These are phyloP conservation scores for Castanospermum australe DNA, from an alignment of 306 rosid genomes.

Conservation along the genomic window DNA sequence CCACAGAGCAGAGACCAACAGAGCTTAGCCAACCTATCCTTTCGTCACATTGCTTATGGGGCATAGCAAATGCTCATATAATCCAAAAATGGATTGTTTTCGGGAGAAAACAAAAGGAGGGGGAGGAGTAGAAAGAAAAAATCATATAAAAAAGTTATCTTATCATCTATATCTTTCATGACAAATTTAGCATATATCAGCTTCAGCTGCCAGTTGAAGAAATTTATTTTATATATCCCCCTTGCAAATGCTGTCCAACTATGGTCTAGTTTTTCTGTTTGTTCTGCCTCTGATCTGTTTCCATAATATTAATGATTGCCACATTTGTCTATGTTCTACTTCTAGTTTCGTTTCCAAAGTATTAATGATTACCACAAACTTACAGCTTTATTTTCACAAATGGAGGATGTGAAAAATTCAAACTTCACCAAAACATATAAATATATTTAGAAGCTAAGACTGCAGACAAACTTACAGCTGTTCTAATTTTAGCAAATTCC, in stretches of 20 bases:
- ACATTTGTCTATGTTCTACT: too few species aligned
- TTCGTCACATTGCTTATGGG: background rate
- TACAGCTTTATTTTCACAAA: too few species aligned
- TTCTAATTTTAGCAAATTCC: conserved; percentile 48
- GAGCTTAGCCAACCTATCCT: background rate
- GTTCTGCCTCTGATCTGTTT: background rate
- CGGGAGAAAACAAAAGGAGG: too few species aligned
- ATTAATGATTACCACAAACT: too few species aligned
- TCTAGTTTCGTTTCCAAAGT: too few species aligned
- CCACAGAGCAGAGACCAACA: background rate
- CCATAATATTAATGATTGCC: too few species aligned
- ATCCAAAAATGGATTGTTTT: background rate
- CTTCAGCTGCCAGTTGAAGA: background rate
- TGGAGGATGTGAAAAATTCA: too few species aligned
- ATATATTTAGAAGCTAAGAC: background rate
- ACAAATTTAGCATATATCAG: background rate
- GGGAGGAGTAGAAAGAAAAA: too few species aligned
- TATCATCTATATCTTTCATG: too few species aligned
- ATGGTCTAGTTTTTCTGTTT: background rate
- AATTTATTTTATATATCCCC: background rate
- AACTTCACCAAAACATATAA: too few species aligned
- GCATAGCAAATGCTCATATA: background rate
- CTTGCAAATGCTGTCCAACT: background rate
- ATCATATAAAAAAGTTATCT: too few species aligned
- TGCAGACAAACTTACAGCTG: conserved; percentile 50